phyloP scores from a whole-genome alignment of 176 grass and related monocot species.

The Carex parvula region DNA sequence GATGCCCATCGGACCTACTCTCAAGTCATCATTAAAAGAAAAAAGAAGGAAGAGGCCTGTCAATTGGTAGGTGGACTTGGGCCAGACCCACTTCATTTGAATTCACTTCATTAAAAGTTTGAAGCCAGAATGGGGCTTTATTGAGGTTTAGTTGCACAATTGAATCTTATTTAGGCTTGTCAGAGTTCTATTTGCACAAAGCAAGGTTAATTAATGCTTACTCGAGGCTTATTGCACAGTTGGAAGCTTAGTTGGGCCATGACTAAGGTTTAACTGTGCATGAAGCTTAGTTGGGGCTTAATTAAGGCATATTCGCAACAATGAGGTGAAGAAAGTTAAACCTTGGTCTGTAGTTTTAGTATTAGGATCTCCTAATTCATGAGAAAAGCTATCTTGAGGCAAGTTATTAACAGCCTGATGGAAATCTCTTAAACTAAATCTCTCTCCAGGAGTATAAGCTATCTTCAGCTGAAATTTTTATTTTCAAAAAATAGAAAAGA shows the following conservation, averaged over 20 bases:
- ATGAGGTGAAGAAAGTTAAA: slow-evolving; percentile 23
- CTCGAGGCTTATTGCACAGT: not conserved
- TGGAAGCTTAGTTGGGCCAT: not conserved
- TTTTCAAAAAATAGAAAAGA: not conserved
- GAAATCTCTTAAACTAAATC: slow-evolving; percentile 76
- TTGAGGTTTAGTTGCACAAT: not conserved
- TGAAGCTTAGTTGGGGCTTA: not conserved
- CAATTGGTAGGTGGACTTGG: not conserved
- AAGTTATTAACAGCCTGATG: slow-evolving; percentile 78
- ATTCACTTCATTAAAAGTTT: not conserved
- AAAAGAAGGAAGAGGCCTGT: no score
- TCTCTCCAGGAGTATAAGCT: slow-evolving; percentile 59
- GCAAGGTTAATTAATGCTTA: not conserved
- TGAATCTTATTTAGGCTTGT: not conserved
- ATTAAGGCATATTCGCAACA: not conserved
- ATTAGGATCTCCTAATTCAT: slow-evolving; percentile 28
- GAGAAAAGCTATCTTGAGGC: slow-evolving; percentile 49
- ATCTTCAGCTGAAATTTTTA: slow-evolving; percentile 63
- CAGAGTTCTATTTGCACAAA: not conserved
- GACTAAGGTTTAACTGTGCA: not conserved
- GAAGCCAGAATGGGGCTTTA: not conserved
- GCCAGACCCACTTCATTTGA: not conserved
- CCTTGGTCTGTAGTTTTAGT: slow-evolving; percentile 40
- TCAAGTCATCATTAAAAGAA: no score
- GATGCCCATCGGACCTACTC: no score